A percentile compares a stretch with the other conserved stretches of the same genome.
phyloP scores from a whole-genome alignment of 139 green algal species.

The Marvania coccoides region DNA sequence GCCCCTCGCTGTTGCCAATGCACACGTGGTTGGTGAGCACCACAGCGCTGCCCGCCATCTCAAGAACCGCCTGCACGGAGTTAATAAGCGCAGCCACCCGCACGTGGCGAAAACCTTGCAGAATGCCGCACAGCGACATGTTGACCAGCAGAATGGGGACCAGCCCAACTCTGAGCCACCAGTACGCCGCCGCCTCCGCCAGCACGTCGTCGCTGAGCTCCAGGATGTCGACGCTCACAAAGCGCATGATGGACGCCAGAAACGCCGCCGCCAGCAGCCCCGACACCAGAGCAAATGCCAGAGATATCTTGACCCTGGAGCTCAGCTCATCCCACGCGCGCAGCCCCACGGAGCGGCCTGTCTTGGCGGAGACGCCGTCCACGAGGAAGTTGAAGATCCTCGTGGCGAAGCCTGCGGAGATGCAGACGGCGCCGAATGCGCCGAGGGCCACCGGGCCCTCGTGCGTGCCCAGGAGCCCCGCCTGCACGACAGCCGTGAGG shows the following conservation, averaged over 20 bases:
- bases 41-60: constrained; percentile 33
- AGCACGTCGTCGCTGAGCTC: constrained; percentile 15
- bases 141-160: constrained; percentile 43
- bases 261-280: neutral
- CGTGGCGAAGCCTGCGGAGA: constrained; percentile 27
- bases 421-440: constrained; percentile 34
- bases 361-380: constrained; percentile 49
- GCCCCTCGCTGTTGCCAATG: neutral
- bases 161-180: constrained; percentile 17
- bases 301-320: constrained; percentile 30
- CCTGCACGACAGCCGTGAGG: constrained; percentile 41
- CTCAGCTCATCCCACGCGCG: constrained; percentile 28
- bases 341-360: constrained; percentile 34
- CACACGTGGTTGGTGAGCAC: constrained; percentile 4
- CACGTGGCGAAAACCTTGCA: constrained; percentile 42
- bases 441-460: constrained; percentile 13
- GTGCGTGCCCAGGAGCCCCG: constrained; percentile 42
- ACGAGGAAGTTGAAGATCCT: constrained; percentile 60
- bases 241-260: neutral
- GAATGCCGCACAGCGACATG: constrained; percentile 42
- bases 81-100: constrained; percentile 35
- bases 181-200: constrained; percentile 26
- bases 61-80: constrained; percentile 29
- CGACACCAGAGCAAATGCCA: constrained; percentile 15
- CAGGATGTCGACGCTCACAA: constrained; percentile 17